Conservation (phyloP, 495 filamentous ascomycete species). For the Podospora pseudocomata region DNA sequence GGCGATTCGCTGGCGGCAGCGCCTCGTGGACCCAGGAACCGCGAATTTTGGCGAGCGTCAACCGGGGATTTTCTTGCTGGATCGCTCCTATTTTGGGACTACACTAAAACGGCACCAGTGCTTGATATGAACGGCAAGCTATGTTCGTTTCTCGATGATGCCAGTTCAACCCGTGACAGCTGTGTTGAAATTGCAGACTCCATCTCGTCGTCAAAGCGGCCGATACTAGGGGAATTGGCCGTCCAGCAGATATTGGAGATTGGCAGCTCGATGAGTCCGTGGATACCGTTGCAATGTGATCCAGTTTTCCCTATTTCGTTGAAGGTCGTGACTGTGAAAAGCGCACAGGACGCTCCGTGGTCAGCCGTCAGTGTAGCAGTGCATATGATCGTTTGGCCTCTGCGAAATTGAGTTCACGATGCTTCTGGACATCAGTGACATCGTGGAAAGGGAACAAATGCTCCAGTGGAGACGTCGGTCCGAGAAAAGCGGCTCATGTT, state of each 20-base stretch:
- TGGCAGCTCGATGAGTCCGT: neutral
- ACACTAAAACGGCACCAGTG: neutral
- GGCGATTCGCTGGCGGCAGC: conserved; percentile 3
- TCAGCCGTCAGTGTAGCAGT: conserved; percentile 5
- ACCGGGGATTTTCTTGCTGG: neutral
- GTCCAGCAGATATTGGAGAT: neutral
- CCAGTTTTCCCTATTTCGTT: neutral
- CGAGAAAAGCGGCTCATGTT: neutral
- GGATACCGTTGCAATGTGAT: neutral
- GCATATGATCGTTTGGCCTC: conserved; percentile 2
- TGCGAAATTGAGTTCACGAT: conserved; percentile 6
- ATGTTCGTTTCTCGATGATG: neutral
- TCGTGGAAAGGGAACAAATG: neutral
- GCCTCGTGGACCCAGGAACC: neutral
- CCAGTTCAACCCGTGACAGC: neutral
- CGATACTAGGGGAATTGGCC: neutral
- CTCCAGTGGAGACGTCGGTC: neutral
- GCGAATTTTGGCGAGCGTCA: neutral
- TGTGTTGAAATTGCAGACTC: conserved; percentile 6
- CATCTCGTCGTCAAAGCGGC: neutral
- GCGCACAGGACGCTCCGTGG: neutral
- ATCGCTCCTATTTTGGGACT: neutral
- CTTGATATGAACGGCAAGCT: neutral
- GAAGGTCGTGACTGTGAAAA: neutral
- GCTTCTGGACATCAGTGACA: neutral